Base-by-base conservation (phyloP, 352 stramenopile genomes). In the Globisporangium alternatum region DNA sequence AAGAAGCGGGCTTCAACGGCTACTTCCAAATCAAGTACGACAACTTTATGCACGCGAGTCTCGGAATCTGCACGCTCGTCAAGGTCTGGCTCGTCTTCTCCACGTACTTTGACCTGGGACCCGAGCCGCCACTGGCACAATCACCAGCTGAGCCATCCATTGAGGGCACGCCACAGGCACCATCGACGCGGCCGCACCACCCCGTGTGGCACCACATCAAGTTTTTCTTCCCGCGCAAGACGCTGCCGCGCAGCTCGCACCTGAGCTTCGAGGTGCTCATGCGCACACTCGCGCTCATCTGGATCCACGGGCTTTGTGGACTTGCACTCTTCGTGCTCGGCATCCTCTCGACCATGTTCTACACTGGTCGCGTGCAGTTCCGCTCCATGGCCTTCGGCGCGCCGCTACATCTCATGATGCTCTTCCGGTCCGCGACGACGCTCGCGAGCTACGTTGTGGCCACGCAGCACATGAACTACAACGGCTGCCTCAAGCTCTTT, bases 221-320 rank as follows among this genome's bases (percentile, higher is more conserved):
- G 47, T 88, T 78, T 58, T 75, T 91, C 52, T 90, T 91, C 55
- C 84, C 84, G 0, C 77, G 82, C 54, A 89, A 88, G 56, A 91
- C 80, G 19, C 57, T 90, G 12, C 84, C 84, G 0, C 76, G 69
- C n/a, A 75, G 75, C 19, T 71, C 69, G 5, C 61, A 88, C 21
- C 64, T 93, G 48, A 91, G 81, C 68, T 77, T 88, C 45, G 83
- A 90, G 66, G 78, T 91, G 49, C 67, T 93, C 41, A 81, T 90
- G 56, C 83, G 85, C 30, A 77, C 88, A 22, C 60, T 93, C 2
- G 71, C 80, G 15, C 62, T 93, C 6, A 69, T 89, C 25, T 93
- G 82, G 82, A 77, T 93, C 49, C 82, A 93, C 39, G 66, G 82
- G 0, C 15, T 91, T n/a, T 80, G 74, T 53, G 81, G 81, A n/a